Conservation (phyloP, 441 rosid genomes). For the Arabidopsis lyrata region DNA sequence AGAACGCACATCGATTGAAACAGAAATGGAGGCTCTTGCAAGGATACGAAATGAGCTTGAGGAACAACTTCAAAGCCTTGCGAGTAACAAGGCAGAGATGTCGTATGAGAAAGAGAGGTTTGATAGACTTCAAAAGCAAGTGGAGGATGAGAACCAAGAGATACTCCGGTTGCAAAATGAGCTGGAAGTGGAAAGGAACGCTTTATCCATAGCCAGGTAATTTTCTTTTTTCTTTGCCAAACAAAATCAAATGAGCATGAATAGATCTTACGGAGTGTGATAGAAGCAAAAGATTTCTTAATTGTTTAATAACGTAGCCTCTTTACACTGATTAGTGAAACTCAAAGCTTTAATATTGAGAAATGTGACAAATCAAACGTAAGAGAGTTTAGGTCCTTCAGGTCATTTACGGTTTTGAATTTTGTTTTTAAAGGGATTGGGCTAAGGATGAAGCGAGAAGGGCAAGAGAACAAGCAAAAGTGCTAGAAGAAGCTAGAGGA, state of each 20-base stretch:
- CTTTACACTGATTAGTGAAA: neutral
- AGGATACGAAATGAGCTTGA: slow-evolving; percentile 75
- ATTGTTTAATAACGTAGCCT: neutral
- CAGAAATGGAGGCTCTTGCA: slow-evolving; percentile 86
- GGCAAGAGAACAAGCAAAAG: slow-evolving; percentile 84
- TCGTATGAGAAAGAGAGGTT: slow-evolving; percentile 84
- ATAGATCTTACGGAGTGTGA: neutral
- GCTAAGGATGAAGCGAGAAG: slow-evolving; percentile 95
- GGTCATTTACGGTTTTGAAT: slow-evolving; percentile 5
- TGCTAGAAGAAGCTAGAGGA: slow-evolving; percentile 85
- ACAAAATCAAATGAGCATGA: slow-evolving; percentile 10
- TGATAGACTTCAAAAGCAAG: slow-evolving; percentile 63
- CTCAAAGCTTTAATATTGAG: neutral
- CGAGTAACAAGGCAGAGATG: slow-evolving; percentile 75
- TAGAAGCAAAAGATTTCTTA: neutral
- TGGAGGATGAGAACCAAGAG: slow-evolving; percentile 79
- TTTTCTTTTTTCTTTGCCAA: neutral
- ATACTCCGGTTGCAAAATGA: slow-evolving; percentile 76
- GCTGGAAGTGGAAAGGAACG: slow-evolving; percentile 84
- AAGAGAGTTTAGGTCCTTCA: neutral
- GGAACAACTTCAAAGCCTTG: slow-evolving; percentile 74
- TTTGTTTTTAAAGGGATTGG: slow-evolving; percentile 70
- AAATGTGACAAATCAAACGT: neutral
- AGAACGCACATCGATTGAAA: slow-evolving; percentile 75
- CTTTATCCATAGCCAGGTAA: slow-evolving; percentile 94